Evolutionary conservation across 2,329 filamentous ascomycete genomes (phyloP), one percentile per base, ranked within the genome.

Genomic region (Hyphodiscus sp.): DNA sequence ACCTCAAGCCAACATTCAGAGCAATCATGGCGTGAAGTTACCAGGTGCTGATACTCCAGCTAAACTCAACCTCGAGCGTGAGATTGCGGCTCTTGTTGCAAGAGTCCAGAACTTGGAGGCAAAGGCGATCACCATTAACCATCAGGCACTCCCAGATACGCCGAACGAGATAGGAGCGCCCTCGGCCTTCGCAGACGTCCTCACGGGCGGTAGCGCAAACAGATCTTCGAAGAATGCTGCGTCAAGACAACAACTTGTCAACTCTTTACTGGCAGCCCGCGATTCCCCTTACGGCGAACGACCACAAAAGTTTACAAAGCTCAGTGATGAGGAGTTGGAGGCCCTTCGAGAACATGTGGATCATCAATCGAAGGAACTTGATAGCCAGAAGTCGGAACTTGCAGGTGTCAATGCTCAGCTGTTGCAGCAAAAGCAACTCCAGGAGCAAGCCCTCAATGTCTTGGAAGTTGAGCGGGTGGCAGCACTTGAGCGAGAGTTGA

Each of bases 281-380:
- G 66, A 67, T 42, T 49, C 49, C 19, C 52, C 61, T 6, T 58
- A 61, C 9, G 61, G 62, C 23, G 62, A 65, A 51, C 51, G 65
- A 41, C 61, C 62, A 2, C 63, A 61, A 29, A 67, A 65, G 50
- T 58, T 66, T 18, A 63, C 63, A 20, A 68, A 67, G 65, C 80
- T 89, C 65, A 89, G 85, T 63, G 87, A 91, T 67, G 86, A 92
- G 73, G 88, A 92, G 69, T 85, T 95, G 63, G 85, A 86, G 70
- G 87, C 89, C 60, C 78, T 96, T 61, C 86, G 87, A 65, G 91
- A 96, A 65, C 90, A 96, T 72, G 87, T 97, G 59, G 89, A 95
- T 68, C 89, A 91, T 69, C 91, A 97, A 74, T 91, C 91, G 53
- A 91, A 95, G 70, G 83, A 95, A 68, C 91, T 96, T 86, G 86